Base-by-base conservation (phyloP, 2,329 filamentous ascomycete genomes). In the Chalaropsis thielavioides region DNA sequence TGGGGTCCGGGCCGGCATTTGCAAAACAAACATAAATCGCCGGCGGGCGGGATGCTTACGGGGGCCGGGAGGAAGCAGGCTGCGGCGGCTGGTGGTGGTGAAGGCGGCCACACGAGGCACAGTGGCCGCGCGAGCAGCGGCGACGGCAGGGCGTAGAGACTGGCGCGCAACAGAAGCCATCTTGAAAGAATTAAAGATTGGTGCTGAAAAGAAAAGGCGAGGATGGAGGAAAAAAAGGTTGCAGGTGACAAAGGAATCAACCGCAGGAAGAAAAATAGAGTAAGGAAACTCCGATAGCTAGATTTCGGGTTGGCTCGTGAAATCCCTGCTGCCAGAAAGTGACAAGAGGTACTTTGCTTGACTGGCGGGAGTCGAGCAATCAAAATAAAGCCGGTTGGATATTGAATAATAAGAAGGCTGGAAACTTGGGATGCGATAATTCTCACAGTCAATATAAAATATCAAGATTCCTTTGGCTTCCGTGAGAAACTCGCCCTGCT, bases 21-120 rank as follows among this genome's bases (percentile, higher is more conserved):
- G 35, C 35, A 1, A 38, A 38, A 8, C 35, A 38, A 10, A 8
- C 35, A 38, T 8, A 38, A 4, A 10, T 38, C 35, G 35, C 5
- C 35, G 35, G 35, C 35, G 35, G 35, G 1, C 5, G 35, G 38
- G 40, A 44, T 15, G 38, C 88, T 78, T 80, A 94, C 91, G 94
- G 72, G 92, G 91, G 69, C 88, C 83, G 65, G 91, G 86, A 67
- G 92, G 90, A 66, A 99, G 82, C 72, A 92, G 87, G 73, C 82
- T 81, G 75, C 84, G 83, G 77, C 83, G 83, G 76, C 84, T 81
- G 51, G 89, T 90, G 72, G 87, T 89, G 77, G 96, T 92, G 83
- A 99, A 96, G 71, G 89, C 86, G 69, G 91, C 87, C 71, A 86
- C 80, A 75, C 85, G 80, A 65, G 67, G 71, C 69, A 69, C 67